These are phyloP conservation scores for Juncus effusus DNA, from an alignment of 176 grass and related monocot species.

Conservation along the genomic window DNA sequence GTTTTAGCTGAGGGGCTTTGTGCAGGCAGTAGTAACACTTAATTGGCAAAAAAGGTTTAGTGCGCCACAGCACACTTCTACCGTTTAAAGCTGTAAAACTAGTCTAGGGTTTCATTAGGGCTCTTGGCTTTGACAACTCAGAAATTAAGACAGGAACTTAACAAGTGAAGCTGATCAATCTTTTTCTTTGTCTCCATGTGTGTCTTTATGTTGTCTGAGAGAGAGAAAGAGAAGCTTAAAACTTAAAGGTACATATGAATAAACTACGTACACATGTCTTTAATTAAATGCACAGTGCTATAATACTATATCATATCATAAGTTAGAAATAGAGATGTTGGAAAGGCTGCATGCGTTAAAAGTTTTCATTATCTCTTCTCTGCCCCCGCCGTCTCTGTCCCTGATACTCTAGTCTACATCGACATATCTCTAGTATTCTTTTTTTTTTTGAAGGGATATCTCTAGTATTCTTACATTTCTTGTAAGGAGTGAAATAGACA, in stretches of 20 bases:
- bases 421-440: slow-evolving; percentile 23
- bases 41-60: slow-evolving; percentile 19
- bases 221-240: neutral
- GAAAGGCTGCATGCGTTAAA: slow-evolving; percentile 25
- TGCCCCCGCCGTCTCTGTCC: slow-evolving; percentile 29
- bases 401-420: slow-evolving; percentile 29
- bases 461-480: slow-evolving; percentile 22
- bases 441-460: slow-evolving; percentile 12
- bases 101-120: neutral
- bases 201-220: slow-evolving; percentile 3
- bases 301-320: no score
- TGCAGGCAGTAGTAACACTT: slow-evolving; percentile 7
- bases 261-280: no score
- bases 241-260: no score
- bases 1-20: slow-evolving; percentile 22
- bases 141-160: neutral
- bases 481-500: slow-evolving; percentile 28
- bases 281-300: no score
- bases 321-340: slow-evolving; percentile 17
- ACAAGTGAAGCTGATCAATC: slow-evolving; percentile 2
- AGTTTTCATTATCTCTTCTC: slow-evolving; percentile 7
- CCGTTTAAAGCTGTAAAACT: slow-evolving; percentile 11
- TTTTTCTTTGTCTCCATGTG: neutral
- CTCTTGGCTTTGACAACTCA: slow-evolving; percentile 25
- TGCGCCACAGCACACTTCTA: slow-evolving; percentile 10